These are phyloP conservation scores for Glycyrrhiza uralensis DNA, from an alignment of 306 rosid genomes.

Conservation along the genomic window DNA sequence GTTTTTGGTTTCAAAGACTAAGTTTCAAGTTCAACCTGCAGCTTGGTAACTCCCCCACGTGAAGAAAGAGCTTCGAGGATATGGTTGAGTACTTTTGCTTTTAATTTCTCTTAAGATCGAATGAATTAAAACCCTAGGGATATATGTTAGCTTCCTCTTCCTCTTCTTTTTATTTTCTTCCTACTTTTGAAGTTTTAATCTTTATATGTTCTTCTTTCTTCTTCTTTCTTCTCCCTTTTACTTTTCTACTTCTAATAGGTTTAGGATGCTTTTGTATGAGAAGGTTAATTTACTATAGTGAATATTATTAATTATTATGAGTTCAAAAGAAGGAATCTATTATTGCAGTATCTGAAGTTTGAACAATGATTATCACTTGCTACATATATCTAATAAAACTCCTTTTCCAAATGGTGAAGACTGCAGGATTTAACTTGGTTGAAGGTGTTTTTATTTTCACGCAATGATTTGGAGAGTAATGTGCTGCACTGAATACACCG, in stretches of 20 bases:
- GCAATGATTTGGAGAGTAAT: slow-evolving; percentile 21
- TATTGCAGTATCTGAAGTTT: slow-evolving; percentile 7
- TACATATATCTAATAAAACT: background rate
- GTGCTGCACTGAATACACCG: slow-evolving; percentile 9
- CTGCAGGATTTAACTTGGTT: background rate
- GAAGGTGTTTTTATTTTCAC: slow-evolving; percentile 14
- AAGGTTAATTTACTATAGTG: slow-evolving; percentile 32
- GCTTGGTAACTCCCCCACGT: background rate
- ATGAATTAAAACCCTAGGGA: slow-evolving; percentile 61
- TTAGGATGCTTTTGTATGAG: slow-evolving; percentile 40
- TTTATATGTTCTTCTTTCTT: slow-evolving; percentile 9
- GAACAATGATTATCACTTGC: slow-evolving; percentile 12
- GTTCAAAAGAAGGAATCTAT: slow-evolving; percentile 9
- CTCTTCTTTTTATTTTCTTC: background rate
- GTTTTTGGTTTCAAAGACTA: background rate
- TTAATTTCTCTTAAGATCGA: slow-evolving; percentile 10
- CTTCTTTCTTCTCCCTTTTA: background rate
- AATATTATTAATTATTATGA: slow-evolving; percentile 34
- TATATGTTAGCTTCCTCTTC: slow-evolving; percentile 30
- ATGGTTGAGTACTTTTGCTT: slow-evolving; percentile 23
- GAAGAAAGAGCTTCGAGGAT: slow-evolving; percentile 27
- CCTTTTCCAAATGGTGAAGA: background rate
- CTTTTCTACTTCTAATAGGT: slow-evolving; percentile 18
- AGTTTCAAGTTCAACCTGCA: slow-evolving; percentile 3
- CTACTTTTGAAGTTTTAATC: background rate